These are phyloP conservation scores for Saccharomycopsis guyanensis DNA, from an alignment of 805 yeast species.

Conservation along the genomic window DNA sequence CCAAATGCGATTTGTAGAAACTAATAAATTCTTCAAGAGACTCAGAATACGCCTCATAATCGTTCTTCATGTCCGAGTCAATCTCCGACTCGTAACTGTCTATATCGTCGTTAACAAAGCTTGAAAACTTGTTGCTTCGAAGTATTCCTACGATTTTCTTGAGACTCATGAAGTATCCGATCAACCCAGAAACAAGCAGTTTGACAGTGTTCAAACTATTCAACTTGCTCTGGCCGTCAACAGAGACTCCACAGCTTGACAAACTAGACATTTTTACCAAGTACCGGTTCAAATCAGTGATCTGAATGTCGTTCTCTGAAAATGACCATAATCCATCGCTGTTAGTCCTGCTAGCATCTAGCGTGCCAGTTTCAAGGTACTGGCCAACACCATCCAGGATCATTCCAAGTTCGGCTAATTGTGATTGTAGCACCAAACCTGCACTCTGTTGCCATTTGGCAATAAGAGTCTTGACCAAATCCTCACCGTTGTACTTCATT, in stretches of 20 bases:
- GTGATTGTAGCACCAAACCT: not conserved
- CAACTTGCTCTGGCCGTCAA: no score
- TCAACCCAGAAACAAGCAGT: not conserved
- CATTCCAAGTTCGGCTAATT: not conserved
- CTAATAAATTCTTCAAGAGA: not conserved
- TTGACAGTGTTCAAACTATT: not conserved
- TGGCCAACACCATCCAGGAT: not conserved
- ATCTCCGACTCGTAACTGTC: not conserved
- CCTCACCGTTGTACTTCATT: not conserved
- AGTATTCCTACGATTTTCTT: not conserved
- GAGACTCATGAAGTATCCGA: not conserved
- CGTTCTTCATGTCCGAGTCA: not conserved
- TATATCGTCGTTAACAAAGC: no score
- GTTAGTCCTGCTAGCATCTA: not conserved
- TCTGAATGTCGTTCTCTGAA: constrained; percentile 6
- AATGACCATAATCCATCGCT: constrained; percentile 11
- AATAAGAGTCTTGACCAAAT: constrained; percentile 3
- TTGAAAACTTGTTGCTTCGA: not conserved
- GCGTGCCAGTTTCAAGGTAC: not conserved
- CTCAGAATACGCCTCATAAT: not conserved
- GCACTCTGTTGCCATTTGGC: constrained; percentile 2
- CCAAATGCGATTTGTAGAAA: not conserved
- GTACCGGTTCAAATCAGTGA: constrained; percentile 5
- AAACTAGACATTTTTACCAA: constrained; percentile 11
- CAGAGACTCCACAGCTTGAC: not conserved